These are phyloP conservation scores for Capsicum pubescens DNA, from an alignment of 257 asterid genomes.

Conservation along the genomic window DNA sequence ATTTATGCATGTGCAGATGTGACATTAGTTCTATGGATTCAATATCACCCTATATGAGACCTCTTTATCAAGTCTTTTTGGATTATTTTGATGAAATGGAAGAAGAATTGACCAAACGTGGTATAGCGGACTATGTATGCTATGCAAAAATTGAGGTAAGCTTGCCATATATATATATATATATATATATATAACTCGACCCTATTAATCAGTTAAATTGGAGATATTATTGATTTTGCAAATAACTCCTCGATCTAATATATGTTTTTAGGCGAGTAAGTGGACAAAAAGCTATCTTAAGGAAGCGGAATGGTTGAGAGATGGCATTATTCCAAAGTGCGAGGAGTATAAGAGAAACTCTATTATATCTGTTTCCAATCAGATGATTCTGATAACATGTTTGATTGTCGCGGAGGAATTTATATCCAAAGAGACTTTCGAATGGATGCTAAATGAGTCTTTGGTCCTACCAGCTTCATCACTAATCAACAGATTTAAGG, in stretches of 20 bases:
- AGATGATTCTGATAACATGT: not conserved
- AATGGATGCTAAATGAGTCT: not conserved
- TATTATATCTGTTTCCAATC: not conserved
- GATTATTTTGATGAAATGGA: not conserved
- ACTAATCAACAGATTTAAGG: not conserved
- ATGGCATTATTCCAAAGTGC: not conserved
- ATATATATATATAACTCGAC: not conserved
- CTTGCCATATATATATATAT: not conserved
- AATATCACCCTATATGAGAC: not conserved
- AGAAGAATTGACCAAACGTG: not conserved
- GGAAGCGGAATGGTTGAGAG: not conserved
- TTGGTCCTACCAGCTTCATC: not conserved
- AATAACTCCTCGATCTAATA: not conserved
- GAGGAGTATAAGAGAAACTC: not conserved
- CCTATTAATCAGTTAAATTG: too few relatives aligned
- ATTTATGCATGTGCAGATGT: conserved; percentile 10
- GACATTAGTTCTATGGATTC: not conserved
- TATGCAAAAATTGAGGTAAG: conserved; percentile 9
- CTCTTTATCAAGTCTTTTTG: not conserved
- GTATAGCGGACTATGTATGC: not conserved
- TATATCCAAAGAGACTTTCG: not conserved
- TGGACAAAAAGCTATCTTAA: too few relatives aligned
- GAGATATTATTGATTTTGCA: not conserved
- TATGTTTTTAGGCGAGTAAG: not conserved
- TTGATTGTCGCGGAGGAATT: not conserved